A percentile compares a stretch with the other conserved stretches of the same genome.
Evolutionary conservation across 257 asterid species (phyloP).

Genomic region (Verbena officinalis): DNA sequence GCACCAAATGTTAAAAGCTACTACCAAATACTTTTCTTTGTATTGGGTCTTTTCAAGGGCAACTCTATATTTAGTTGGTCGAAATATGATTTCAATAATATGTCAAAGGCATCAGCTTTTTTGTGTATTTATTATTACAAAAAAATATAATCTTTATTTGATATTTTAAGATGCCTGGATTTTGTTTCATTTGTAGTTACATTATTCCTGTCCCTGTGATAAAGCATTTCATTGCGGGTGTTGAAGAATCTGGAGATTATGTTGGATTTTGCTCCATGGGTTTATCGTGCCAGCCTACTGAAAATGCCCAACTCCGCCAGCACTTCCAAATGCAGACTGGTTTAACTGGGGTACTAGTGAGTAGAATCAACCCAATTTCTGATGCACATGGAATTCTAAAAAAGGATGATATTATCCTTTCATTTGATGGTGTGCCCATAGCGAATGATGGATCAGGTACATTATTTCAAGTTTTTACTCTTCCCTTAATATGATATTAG

Average conservation of each 20-base stretch:
- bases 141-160: neutral
- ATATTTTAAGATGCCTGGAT: neutral
- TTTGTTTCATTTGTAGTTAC: conserved; percentile 54
- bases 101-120: no score
- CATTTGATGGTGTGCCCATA: conserved; percentile 86
- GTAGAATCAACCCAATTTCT: conserved; percentile 80
- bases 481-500: neutral
- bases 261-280: conserved; percentile 96
- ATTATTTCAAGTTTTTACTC: conserved; percentile 11
- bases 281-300: conserved; percentile 90
- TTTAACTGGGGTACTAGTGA: conserved; percentile 83
- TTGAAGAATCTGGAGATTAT: conserved; percentile 86
- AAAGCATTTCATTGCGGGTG: conserved; percentile 81
- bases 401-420: conserved; percentile 83
- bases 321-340: conserved; percentile 72
- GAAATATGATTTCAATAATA: neutral
- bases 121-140: neutral
- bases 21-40: neutral
- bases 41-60: neutral
- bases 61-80: neutral
- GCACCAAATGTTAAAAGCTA: neutral
- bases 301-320: conserved; percentile 80
- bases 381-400: conserved; percentile 65
- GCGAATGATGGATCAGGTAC: conserved; percentile 98
- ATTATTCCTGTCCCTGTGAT: conserved; percentile 96